phyloP scores from a whole-genome alignment of 1,284 basidiomycete species.

The Anthracocystis panici-leucophaei region DNA sequence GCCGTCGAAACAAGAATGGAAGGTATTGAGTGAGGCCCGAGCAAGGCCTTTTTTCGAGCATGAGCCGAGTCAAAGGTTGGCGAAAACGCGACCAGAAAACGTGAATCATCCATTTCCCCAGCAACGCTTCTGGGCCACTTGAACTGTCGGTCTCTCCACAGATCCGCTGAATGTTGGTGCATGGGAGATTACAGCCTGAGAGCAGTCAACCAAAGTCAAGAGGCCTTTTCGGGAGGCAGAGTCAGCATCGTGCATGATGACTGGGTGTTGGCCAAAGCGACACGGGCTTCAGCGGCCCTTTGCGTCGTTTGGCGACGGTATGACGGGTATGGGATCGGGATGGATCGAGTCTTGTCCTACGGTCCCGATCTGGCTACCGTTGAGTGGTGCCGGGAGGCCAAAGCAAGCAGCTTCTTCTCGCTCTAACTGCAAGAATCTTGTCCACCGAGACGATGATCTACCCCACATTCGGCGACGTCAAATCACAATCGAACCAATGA shows the following conservation, averaged over 20 bases:
- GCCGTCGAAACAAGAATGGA: too few relatives aligned
- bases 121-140: too few relatives aligned
- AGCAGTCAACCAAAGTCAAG: background rate
- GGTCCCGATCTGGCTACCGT: background rate
- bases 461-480: conserved; percentile 1
- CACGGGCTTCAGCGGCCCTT: background rate
- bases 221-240: background rate
- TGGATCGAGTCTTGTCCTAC: background rate
- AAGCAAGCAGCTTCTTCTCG: too few relatives aligned
- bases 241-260: conserved; percentile 1
- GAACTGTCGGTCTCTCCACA: too few relatives aligned
- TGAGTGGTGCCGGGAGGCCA: too few relatives aligned
- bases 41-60: too few relatives aligned
- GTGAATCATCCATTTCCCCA: too few relatives aligned
- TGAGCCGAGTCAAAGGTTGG: too few relatives aligned
- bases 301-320: background rate
- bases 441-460: background rate
- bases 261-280: background rate
- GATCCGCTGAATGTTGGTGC: background rate
- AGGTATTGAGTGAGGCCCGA: too few relatives aligned
- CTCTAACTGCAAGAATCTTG: too few relatives aligned
- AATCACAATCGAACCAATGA: background rate
- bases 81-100: too few relatives aligned
- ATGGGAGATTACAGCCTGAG: background rate
- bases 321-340: background rate